Evolutionary conservation across 2,329 filamentous ascomycete genomes (phyloP).

Genomic region (Tothia fuscella): DNA sequence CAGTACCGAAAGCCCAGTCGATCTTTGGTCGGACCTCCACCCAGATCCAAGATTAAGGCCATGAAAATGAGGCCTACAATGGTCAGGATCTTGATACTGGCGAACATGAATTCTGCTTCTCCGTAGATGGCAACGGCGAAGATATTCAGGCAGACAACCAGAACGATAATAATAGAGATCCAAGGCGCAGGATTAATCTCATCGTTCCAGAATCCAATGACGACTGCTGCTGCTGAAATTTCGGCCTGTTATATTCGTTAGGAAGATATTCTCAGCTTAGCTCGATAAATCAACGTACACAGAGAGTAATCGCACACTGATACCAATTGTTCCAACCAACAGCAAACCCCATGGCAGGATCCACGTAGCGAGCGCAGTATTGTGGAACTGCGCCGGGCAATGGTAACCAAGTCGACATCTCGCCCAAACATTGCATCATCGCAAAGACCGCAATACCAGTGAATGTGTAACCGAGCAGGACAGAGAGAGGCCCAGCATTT

Average conservation of each 20-base stretch:
- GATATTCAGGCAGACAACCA: conserved; percentile 59
- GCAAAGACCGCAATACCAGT: conserved; percentile 61
- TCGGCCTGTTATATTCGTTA: conserved; percentile 44
- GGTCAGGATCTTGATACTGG: conserved; percentile 57
- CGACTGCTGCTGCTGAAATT: conserved; percentile 54
- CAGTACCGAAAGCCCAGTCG: conserved; percentile 66
- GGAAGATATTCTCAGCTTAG: conserved; percentile 37
- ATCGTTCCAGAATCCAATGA: conserved; percentile 59
- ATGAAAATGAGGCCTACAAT: conserved; percentile 61
- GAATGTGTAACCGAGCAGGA: conserved; percentile 35
- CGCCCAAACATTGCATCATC: conserved; percentile 52
- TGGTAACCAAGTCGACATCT: conserved; percentile 70
- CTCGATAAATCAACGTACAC: conserved; percentile 59
- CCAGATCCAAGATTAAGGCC: conserved; percentile 72
- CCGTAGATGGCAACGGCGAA: conserved; percentile 62
- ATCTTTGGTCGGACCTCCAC: conserved; percentile 56
- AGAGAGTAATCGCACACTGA: conserved; percentile 61
- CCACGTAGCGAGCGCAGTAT: conserved; percentile 64
- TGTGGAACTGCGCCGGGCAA: conserved; percentile 65
- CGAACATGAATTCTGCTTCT: conserved; percentile 58
- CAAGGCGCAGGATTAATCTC: conserved; percentile 14
- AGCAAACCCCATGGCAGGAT: conserved; percentile 59
- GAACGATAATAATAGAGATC: conserved; percentile 26
- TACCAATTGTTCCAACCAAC: conserved; percentile 84
- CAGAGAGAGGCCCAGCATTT: conserved; percentile 36